These are phyloP conservation scores for Solanum pimpinellifolium DNA, from an alignment of 257 asterid species.

Conservation along the genomic window DNA sequence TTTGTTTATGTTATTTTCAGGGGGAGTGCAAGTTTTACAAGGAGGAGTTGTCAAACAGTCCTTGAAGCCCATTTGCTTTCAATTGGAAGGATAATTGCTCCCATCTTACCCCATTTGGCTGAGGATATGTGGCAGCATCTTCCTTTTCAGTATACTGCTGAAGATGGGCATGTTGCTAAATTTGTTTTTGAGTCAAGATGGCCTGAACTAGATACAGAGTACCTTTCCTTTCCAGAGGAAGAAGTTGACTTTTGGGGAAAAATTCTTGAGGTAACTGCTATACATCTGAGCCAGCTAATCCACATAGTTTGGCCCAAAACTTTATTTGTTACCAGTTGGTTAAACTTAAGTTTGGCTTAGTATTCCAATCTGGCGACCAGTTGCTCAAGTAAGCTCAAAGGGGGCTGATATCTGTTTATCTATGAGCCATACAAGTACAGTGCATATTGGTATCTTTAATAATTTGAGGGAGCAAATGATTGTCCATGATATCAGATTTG, in stretches of 20 bases:
- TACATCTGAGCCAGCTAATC: background rate
- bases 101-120: constrained; percentile 91
- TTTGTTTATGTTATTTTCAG: constrained; percentile 14
- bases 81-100: constrained; percentile 67
- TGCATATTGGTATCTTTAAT: background rate
- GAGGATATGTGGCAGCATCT: constrained; percentile 98
- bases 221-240: constrained; percentile 51
- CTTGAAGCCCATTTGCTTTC: constrained; percentile 72
- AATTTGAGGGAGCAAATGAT: background rate
- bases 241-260: constrained; percentile 73
- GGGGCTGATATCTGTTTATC: background rate
- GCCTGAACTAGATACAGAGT: constrained; percentile 49
- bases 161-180: constrained; percentile 45
- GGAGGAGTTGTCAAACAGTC: constrained; percentile 96
- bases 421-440: background rate
- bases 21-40: constrained; percentile 67
- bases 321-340: background rate
- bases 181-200: constrained; percentile 80
- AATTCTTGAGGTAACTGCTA: constrained; percentile 70
- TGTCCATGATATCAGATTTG: background rate
- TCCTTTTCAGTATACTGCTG: constrained; percentile 58
- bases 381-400: background rate
- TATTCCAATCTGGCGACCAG: background rate
- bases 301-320: background rate
- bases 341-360: background rate